Evolutionary conservation across 441 rosid species (phyloP).

Genomic region (Omphalea diandra): DNA sequence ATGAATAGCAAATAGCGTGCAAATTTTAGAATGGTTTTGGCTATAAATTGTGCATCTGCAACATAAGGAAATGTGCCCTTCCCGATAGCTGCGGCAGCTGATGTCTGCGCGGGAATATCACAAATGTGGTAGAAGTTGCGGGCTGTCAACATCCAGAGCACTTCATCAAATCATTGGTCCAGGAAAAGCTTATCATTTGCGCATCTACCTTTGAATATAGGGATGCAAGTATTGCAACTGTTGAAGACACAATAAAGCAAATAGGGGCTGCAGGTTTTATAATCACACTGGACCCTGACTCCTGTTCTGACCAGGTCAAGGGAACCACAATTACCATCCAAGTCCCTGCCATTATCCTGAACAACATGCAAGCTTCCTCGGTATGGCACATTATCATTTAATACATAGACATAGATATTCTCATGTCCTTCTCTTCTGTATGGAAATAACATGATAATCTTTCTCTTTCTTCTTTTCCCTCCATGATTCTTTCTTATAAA

Average conservation of each 20-base stretch:
- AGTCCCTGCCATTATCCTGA: slow-evolving; percentile 48
- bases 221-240: slow-evolving; percentile 38
- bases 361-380: slow-evolving; percentile 42
- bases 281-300: slow-evolving; percentile 43
- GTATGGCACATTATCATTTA: slow-evolving; percentile 22
- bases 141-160: slow-evolving; percentile 42
- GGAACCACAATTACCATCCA: slow-evolving; percentile 39
- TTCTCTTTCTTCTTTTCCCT: background rate
- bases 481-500: background rate
- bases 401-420: background rate
- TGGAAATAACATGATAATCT: background rate
- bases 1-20: background rate
- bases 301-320: slow-evolving; percentile 37
- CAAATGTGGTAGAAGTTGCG: slow-evolving; percentile 32
- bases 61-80: slow-evolving; percentile 34
- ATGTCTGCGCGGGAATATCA: slow-evolving; percentile 37
- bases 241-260: slow-evolving; percentile 41
- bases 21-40: background rate
- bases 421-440: background rate
- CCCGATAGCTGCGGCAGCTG: slow-evolving; percentile 48
- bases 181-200: slow-evolving; percentile 47
- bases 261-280: slow-evolving; percentile 55
- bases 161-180: slow-evolving; percentile 36
- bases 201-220: slow-evolving; percentile 38
- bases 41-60: slow-evolving; percentile 39